Conservation (phyloP, 1,284 basidiomycete genomes). For the Sanghuangporus baumii region DNA sequence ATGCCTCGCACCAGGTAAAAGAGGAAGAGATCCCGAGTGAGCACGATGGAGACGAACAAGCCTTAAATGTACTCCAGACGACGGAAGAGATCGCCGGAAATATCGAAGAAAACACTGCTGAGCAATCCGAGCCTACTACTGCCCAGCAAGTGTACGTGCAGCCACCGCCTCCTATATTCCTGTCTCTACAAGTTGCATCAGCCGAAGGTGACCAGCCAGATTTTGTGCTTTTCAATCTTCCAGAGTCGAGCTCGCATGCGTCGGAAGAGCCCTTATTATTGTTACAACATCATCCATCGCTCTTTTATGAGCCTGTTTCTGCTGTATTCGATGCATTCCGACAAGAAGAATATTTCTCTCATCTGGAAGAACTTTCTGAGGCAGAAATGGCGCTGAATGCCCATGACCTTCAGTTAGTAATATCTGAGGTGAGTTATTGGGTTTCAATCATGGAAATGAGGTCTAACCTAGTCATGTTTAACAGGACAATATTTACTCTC, state of each 20-base stretch:
- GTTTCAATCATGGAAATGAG: neutral
- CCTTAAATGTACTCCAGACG: neutral
- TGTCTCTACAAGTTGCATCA: constrained; percentile 36
- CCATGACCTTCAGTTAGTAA: constrained; percentile 53
- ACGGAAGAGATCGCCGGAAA: neutral
- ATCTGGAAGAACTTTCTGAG: constrained; percentile 41
- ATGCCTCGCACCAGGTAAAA: neutral
- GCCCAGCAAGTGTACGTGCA: neutral
- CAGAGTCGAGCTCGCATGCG: constrained; percentile 18
- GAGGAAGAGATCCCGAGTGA: neutral
- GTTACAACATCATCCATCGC: constrained; percentile 53
- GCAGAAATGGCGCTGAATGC: constrained; percentile 64
- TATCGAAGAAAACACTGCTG: neutral
- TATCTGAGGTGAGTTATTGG: constrained; percentile 52
- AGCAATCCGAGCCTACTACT: neutral
- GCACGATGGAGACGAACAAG: neutral
- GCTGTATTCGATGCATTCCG: constrained; percentile 64
- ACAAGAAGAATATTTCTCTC: constrained; percentile 46
- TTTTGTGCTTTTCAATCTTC: constrained; percentile 57
- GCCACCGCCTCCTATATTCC: constrained; percentile 61
- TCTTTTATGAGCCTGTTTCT: constrained; percentile 69
- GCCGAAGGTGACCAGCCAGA: constrained; percentile 35
- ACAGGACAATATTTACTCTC: constrained; percentile 69
- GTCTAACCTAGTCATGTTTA: constrained; percentile 14
- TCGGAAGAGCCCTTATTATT: constrained; percentile 32